Percentiles rank a stretch among this genome's conserved stretches.
Evolutionary conservation across 225 moss, liverwort and hornwort species (phyloP).

Genomic region (Antitrichia curtipendula): DNA sequence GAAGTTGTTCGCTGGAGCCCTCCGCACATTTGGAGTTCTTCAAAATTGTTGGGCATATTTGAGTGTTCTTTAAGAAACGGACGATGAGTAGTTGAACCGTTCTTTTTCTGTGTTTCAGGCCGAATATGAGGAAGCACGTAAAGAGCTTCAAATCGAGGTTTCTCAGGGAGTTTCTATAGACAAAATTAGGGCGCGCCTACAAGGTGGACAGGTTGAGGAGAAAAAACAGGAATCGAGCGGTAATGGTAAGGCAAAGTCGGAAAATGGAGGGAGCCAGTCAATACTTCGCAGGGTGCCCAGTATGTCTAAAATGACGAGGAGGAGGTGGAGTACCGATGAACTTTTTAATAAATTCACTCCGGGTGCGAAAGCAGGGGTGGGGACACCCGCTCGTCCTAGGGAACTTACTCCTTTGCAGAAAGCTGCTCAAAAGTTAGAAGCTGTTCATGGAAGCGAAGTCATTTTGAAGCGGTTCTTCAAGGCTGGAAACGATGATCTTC

Average conservation of each 20-base stretch:
- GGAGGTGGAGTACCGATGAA: constrained; percentile 44
- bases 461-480: constrained; percentile 55
- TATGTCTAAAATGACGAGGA: constrained; percentile 25
- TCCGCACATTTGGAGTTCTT: not conserved
- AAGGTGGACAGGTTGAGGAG: constrained; percentile 5
- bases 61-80: not conserved
- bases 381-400: constrained; percentile 14
- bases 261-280: not conserved
- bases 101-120: constrained; percentile 9
- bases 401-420: constrained; percentile 55
- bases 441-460: constrained; percentile 36
- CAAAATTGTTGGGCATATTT: not conserved
- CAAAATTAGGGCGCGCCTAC: constrained; percentile 22
- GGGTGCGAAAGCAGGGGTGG: constrained; percentile 15
- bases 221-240: constrained; percentile 5
- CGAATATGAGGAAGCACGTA: constrained; percentile 59
- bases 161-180: constrained; percentile 42
- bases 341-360: constrained; percentile 40
- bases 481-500: constrained; percentile 61
- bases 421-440: constrained; percentile 51
- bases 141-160: constrained; percentile 55
- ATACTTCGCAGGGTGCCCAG: not conserved
- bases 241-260: constrained; percentile 3
- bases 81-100: not conserved
- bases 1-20: not conserved